phyloP scores from a whole-genome alignment of 2,329 filamentous ascomycete species.

The Penicillium freii region DNA sequence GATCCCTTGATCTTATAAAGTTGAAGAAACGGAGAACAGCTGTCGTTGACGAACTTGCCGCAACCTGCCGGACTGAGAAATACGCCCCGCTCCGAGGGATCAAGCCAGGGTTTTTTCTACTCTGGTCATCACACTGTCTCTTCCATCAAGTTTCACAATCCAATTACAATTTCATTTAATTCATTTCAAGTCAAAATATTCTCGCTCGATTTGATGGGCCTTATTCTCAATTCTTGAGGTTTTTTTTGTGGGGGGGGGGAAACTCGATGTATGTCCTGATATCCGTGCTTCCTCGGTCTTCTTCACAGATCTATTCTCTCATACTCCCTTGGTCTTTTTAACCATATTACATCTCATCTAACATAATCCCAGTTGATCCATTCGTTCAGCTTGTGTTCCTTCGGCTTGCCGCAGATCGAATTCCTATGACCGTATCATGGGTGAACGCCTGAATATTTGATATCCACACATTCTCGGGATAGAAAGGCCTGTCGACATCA shows the following conservation, averaged over 20 bases:
- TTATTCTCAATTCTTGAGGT: background rate
- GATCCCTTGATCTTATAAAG: background rate
- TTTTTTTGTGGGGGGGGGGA: background rate
- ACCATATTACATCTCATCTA: background rate
- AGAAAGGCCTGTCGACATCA: constrained; percentile 1
- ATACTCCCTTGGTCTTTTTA: background rate
- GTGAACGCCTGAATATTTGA: constrained; percentile 23
- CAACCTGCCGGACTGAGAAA: constrained; percentile 34
- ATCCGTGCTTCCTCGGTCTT: constrained; percentile 6
- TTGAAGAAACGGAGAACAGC: constrained; percentile 1
- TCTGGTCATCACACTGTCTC: constrained; percentile 11
- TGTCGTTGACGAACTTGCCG: constrained; percentile 5
- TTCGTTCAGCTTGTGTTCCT: constrained; percentile 1
- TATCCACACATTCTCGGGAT: constrained; percentile 14
- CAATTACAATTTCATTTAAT: constrained; percentile 10
- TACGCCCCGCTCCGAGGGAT: constrained; percentile 30
- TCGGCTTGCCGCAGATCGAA: constrained; percentile 6
- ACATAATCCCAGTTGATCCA: constrained; percentile 1
- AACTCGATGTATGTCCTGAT: constrained; percentile 13
- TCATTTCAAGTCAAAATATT: background rate
- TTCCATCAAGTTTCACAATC: constrained; percentile 12
- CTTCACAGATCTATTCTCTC: constrained; percentile 3
- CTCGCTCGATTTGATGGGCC: background rate
- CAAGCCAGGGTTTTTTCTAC: constrained; percentile 15
- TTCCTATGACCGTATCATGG: constrained; percentile 26